phyloP scores from a whole-genome alignment of 2,329 filamentous ascomycete species.

The Rutstroemia sydowiana region DNA sequence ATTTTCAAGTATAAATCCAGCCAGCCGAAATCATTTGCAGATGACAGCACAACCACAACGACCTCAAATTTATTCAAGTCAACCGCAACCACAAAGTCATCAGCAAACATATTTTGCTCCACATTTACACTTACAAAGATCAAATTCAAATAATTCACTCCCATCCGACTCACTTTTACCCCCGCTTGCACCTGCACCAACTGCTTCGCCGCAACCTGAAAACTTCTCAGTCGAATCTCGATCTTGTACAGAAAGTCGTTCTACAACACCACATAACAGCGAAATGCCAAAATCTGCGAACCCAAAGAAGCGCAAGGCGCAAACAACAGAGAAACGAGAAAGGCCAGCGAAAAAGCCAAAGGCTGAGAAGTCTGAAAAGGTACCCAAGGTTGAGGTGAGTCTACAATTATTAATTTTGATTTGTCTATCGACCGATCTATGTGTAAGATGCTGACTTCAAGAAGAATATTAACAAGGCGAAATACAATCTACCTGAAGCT shows the following conservation, averaged over 20 bases:
- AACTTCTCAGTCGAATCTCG: constrained; percentile 7
- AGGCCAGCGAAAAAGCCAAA: constrained; percentile 14
- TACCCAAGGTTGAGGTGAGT: constrained; percentile 18
- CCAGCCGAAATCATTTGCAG: constrained; percentile 1
- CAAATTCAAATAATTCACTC: background rate
- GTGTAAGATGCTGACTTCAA: constrained; percentile 10
- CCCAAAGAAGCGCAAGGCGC: constrained; percentile 14
- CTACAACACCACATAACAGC: constrained; percentile 1
- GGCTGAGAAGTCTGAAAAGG: constrained; percentile 12
- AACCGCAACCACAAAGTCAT: background rate
- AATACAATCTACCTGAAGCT: constrained; percentile 12
- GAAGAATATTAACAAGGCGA: constrained; percentile 13
- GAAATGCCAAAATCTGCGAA: constrained; percentile 3
- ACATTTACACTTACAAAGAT: background rate
- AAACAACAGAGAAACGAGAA: background rate
- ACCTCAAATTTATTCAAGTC: background rate
- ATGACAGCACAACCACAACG: background rate
- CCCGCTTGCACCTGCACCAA: background rate
- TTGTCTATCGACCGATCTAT: background rate
- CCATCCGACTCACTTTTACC: background rate
- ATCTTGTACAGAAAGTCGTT: constrained; percentile 4
- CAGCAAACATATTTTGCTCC: background rate
- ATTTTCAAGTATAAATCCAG: constrained; percentile 1
- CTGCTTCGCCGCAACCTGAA: background rate
- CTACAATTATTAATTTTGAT: background rate